Conservation (phyloP, 768 basidiomycete species). For the Macrolepiota albuminosa region DNA sequence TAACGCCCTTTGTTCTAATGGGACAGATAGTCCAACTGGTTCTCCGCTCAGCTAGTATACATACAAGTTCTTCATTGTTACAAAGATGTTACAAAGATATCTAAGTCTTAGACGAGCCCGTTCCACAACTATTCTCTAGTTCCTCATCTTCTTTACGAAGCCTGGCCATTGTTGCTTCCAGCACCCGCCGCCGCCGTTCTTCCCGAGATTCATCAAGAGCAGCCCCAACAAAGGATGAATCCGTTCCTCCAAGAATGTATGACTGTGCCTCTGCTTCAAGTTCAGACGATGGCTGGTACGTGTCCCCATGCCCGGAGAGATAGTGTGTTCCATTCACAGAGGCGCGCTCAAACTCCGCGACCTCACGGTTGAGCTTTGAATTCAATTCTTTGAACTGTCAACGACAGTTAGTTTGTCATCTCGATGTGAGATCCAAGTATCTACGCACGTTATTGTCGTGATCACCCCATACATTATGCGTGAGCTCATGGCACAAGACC, state of each 20-base stretch:
- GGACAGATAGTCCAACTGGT: no score
- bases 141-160: slow-evolving; percentile 65
- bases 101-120: slow-evolving; percentile 20
- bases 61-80: background rate
- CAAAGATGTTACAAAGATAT: background rate
- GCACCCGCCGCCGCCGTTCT: slow-evolving; percentile 48
- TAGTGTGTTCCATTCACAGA: slow-evolving; percentile 48
- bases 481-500: slow-evolving; percentile 72
- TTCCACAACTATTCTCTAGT: slow-evolving; percentile 69
- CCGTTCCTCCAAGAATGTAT: slow-evolving; percentile 46
- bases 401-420: background rate
- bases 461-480: slow-evolving; percentile 71
- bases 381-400: slow-evolving; percentile 71
- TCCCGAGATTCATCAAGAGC: slow-evolving; percentile 41
- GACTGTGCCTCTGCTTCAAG: slow-evolving; percentile 52
- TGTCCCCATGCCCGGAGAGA: slow-evolving; percentile 35
- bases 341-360: slow-evolving; percentile 60
- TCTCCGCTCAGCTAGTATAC: no score
- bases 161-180: slow-evolving; percentile 60
- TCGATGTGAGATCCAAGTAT: background rate
- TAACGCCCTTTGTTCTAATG: no score
- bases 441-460: slow-evolving; percentile 67
- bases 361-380: slow-evolving; percentile 69
- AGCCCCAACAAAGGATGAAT: slow-evolving; percentile 5
- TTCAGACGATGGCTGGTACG: slow-evolving; percentile 50